A percentile compares a stretch with the other conserved stretches of the same genome.
Evolutionary conservation across 148 eudicot species (phyloP).

Genomic region (Cornus suecica): DNA sequence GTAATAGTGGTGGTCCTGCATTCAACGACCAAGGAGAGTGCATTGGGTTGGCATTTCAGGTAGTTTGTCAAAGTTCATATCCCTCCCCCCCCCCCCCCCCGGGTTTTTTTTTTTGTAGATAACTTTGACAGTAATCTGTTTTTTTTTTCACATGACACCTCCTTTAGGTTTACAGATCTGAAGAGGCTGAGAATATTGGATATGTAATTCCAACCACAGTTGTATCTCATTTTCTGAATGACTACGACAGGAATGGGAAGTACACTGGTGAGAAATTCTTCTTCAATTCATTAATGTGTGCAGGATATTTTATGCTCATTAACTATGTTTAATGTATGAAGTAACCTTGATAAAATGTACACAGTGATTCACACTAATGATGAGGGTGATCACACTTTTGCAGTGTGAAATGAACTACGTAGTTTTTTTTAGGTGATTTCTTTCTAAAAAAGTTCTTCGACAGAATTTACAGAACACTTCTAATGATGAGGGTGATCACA

Average conservation of each 20-base stretch:
- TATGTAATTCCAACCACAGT: constrained; percentile 95
- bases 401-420: no score
- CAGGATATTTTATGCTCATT: neutral
- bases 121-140: constrained; percentile 1
- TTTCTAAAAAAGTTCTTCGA: no score
- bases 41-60: constrained; percentile 99
- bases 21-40: constrained; percentile 94
- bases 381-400: neutral
- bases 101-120: no score
- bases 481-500: no score
- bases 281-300: neutral
- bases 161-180: constrained; percentile 85
- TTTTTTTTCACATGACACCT: constrained; percentile 16
- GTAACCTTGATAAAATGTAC: neutral
- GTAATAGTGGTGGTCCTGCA: constrained; percentile 99
- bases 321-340: neutral
- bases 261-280: constrained; percentile 66
- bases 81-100: no score
- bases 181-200: constrained; percentile 91
- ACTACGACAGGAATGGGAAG: constrained; percentile 86
- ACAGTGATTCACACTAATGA: neutral
- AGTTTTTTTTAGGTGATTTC: no score
- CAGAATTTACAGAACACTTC: no score
- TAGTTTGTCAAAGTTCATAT: constrained; percentile 29
- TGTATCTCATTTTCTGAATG: constrained; percentile 86